These are phyloP conservation scores for Malassezia equina DNA, from an alignment of 1,284 basidiomycete species.

Conservation along the genomic window DNA sequence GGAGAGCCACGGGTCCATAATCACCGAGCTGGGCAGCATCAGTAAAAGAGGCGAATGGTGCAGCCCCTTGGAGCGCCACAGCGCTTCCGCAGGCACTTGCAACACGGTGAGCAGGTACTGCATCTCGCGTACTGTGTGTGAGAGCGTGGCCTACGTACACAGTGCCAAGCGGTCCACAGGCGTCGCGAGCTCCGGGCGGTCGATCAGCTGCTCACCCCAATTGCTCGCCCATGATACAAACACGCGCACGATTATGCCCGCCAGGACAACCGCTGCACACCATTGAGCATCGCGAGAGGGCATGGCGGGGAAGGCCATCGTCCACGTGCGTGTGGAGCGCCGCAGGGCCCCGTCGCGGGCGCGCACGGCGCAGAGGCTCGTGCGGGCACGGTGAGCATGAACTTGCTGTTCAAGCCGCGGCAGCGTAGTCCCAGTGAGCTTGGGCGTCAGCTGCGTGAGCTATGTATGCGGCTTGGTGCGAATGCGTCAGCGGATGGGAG, in stretches of 20 bases:
- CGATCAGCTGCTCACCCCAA: slow-evolving; percentile 9
- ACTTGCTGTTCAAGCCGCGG: slow-evolving; percentile 46
- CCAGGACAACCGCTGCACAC: neutral
- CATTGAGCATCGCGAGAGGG: neutral
- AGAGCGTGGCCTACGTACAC: neutral
- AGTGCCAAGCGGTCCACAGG: slow-evolving; percentile 9
- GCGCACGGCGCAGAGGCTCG: neutral
- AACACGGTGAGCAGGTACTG: neutral
- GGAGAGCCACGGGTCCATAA: slow-evolving; percentile 2
- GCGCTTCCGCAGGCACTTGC: neutral
- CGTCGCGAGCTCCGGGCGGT: slow-evolving; percentile 5
- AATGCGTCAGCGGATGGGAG: slow-evolving; percentile 5
- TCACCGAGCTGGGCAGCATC: neutral
- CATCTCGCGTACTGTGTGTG: slow-evolving; percentile 11
- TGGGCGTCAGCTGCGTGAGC: slow-evolving; percentile 34
- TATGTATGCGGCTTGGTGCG: slow-evolving; percentile 30
- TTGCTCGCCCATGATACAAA: slow-evolving; percentile 4
- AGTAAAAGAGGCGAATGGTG: slow-evolving; percentile 17
- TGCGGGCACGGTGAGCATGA: slow-evolving; percentile 23
- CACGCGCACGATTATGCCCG: neutral
- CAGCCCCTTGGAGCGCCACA: slow-evolving; percentile 9
- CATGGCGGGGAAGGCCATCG: neutral
- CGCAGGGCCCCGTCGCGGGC: neutral
- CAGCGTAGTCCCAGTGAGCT: slow-evolving; percentile 40
- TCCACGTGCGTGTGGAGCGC: neutral